phyloP scores from a whole-genome alignment of 2,329 filamentous ascomycete genomes.

The Neurospora sp. region DNA sequence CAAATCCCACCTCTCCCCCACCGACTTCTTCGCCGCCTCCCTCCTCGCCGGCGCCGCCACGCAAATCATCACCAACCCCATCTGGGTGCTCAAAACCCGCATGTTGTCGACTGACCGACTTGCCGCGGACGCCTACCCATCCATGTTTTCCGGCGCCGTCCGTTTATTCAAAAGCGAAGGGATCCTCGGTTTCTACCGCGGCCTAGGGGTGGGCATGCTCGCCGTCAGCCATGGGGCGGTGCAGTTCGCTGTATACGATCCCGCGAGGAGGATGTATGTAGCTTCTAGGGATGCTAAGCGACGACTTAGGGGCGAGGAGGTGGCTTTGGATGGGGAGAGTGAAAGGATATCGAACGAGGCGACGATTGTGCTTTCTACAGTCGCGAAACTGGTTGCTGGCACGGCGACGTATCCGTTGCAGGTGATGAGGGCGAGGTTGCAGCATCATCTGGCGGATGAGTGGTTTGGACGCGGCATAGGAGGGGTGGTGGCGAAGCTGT shows the following conservation, averaged over 20 bases:
- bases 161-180: conserved; percentile 66
- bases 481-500: conserved; percentile 67
- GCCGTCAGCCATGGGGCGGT: conserved; percentile 89
- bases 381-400: conserved; percentile 82
- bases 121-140: conserved; percentile 69
- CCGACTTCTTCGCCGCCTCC: conserved; percentile 75
- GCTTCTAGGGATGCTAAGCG: conserved; percentile 17
- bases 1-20: conserved; percentile 36
- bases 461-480: conserved; percentile 60
- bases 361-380: conserved; percentile 69
- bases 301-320: background rate
- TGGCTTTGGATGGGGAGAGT: background rate
- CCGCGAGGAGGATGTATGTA: conserved; percentile 48
- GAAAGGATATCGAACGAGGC: conserved; percentile 55
- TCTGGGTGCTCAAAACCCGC: conserved; percentile 97
- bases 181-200: conserved; percentile 73
- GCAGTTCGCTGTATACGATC: conserved; percentile 93
- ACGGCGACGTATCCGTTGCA: conserved; percentile 91
- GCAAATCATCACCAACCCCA: conserved; percentile 78
- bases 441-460: conserved; percentile 75
- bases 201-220: conserved; percentile 70
- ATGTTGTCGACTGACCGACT: conserved; percentile 81
- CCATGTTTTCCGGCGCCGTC: conserved; percentile 60
- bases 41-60: conserved; percentile 63
- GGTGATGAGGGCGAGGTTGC: conserved; percentile 77